Evolutionary conservation across 1,139 yeast genomes (phyloP).

Genomic region (Debaryomycetaceae sp.): DNA sequence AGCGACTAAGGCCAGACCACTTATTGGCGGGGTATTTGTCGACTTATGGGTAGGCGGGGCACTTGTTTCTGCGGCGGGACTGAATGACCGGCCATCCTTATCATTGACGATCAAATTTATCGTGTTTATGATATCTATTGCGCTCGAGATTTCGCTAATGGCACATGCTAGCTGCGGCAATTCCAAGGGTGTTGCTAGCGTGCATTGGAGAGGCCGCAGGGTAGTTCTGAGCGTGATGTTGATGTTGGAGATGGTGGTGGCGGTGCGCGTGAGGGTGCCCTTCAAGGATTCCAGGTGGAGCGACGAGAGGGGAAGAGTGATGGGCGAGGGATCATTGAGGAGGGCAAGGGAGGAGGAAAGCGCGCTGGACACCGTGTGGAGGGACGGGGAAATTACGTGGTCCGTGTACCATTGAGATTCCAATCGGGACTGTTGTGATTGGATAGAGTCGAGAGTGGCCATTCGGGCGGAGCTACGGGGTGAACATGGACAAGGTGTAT

Average conservation of each 20-base stretch:
- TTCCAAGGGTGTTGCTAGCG: conserved; percentile 19
- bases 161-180: conserved; percentile 25
- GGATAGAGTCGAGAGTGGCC: conserved; percentile 1
- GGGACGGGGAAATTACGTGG: conserved; percentile 22
- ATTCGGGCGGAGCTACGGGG: too few species aligned
- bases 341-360: conserved; percentile 29
- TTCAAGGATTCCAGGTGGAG: conserved; percentile 29
- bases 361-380: conserved; percentile 31
- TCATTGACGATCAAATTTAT: conserved; percentile 10
- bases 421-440: background rate
- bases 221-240: conserved; percentile 14
- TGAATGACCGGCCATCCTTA: too few species aligned
- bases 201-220: conserved; percentile 20
- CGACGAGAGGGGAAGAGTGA: conserved; percentile 30
- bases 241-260: conserved; percentile 25
- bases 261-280: conserved; percentile 34
- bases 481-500: too few species aligned
- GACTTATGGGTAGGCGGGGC: too few species aligned
- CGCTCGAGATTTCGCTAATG: conserved; percentile 20
- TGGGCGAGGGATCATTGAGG: conserved; percentile 17
- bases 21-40: too few species aligned
- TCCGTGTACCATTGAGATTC: conserved; percentile 1
- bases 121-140: conserved; percentile 18
- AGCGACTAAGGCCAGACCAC: too few species aligned
- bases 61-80: conserved; percentile 1